Evolutionary conservation across 78 protist species (phyloP), one percentile per base, ranked within the genome.

Genomic region (Dictyostelium citrinum): DNA sequence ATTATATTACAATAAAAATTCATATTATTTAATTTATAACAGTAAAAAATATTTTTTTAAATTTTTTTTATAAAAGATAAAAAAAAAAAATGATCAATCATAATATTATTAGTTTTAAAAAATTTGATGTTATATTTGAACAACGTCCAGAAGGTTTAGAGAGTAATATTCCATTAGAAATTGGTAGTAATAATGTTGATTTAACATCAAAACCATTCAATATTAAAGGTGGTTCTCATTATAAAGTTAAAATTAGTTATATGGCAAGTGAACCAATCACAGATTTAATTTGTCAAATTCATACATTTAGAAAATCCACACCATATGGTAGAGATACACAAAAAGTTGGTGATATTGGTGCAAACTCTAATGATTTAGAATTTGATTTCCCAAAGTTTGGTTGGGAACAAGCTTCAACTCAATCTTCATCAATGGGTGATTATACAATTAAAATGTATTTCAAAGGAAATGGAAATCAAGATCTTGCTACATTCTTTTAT

Each of bases 121-220:
- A 75, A 24, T 72, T 96, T 90, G 39, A 24, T n/a, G 95, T 95
- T 17, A 93, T 75, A 16, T 71, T 95, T 60, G 90, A 83, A 58
- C 81, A 90, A 5, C 90, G 93, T 86, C 92, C 81, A 58, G 96
- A 49, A 20, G 96, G 84, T 22, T 37, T 17, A n/a, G 93, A 93
- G 10, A 77, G 95, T 33, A 51, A 29, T 7, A 80, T 78, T 2
- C 77, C 74, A 27, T n/a, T 96, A 39, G 94, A 80, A 17, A 35
- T 70, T 29, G 77, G 77, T 10, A 31, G 41, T 5, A 16, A 20
- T 29, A 33, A 17, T 33, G 17, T 29, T 14, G 77, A 70, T 70
- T 33, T 70, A 70, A 70, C 77, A 3, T 31, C 77, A 33, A 70
- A 70, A 70, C 43, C 45, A 70, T 70, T 70, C 37, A 70, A 70